A percentile compares a stretch with the other conserved stretches of the same genome.
Conservation (phyloP, 2,329 filamentous ascomycete species). For the Trichoderma sp. region DNA sequence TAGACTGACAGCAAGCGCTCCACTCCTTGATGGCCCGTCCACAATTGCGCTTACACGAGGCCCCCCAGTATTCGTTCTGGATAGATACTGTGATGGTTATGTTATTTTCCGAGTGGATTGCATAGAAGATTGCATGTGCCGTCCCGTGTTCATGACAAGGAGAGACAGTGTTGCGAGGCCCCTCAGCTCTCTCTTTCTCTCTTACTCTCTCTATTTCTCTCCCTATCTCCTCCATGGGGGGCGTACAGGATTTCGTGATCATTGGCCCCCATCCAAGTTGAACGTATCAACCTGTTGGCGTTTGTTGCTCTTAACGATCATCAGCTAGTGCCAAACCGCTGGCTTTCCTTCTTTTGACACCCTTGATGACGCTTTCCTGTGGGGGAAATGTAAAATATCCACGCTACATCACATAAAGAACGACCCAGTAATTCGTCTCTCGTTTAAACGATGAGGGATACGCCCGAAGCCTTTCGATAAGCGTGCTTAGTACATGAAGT, state of each 20-base stretch:
- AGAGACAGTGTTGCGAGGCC: not conserved
- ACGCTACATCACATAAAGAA: not conserved
- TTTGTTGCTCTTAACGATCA: not conserved
- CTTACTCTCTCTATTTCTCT: not conserved
- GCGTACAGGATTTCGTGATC: not conserved
- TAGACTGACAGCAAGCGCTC: slow-evolving; percentile 16
- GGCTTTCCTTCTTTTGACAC: not conserved
- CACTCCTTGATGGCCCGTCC: slow-evolving; percentile 15
- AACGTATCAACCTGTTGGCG: not conserved
- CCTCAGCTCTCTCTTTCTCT: not conserved
- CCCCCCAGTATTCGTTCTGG: slow-evolving; percentile 9
- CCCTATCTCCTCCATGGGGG: not conserved
- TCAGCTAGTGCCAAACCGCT: not conserved
- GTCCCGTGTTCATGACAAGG: not conserved
- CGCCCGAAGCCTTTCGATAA: not conserved
- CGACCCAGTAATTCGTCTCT: not conserved
- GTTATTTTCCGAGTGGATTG: not conserved
- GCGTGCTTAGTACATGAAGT: not conserved
- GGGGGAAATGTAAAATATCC: not conserved
- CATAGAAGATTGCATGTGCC: not conserved
- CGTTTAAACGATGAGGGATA: not conserved
- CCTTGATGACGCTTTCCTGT: not conserved
- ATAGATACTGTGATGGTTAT: slow-evolving; percentile 7
- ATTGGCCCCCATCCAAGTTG: not conserved
- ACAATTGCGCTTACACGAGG: slow-evolving; percentile 17